phyloP scores from a whole-genome alignment of 2,329 filamentous ascomycete genomes.

The Scopulariopsis brevicaulis region DNA sequence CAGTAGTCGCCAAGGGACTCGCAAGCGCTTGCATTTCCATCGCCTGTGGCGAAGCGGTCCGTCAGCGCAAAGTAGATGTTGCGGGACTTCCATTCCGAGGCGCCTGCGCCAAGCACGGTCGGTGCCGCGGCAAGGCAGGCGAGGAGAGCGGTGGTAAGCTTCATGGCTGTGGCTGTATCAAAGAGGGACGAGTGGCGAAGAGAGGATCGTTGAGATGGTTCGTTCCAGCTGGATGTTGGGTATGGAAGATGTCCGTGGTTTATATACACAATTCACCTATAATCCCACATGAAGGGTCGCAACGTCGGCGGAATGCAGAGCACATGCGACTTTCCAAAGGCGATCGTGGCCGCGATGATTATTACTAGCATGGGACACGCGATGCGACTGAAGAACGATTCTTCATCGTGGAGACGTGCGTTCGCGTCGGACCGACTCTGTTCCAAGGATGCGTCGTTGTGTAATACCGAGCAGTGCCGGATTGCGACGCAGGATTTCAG shows the following conservation, averaged over 20 bases:
- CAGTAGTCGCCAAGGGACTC: constrained; percentile 37
- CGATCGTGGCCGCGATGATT: background rate
- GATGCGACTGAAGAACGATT: background rate
- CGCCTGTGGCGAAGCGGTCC: constrained; percentile 38
- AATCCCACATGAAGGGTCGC: background rate
- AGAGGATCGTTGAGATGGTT: background rate
- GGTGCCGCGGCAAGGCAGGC: constrained; percentile 6
- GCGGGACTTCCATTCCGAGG: constrained; percentile 36
- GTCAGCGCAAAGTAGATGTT: constrained; percentile 49
- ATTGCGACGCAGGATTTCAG: background rate
- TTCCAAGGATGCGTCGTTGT: background rate
- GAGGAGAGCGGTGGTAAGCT: constrained; percentile 4
- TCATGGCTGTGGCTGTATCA: constrained; percentile 3
- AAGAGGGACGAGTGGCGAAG: background rate
- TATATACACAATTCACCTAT: background rate
- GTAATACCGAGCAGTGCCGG: background rate
- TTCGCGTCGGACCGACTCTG: background rate
- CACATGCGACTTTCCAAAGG: background rate
- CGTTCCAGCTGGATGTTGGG: background rate
- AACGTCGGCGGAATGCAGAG: no score
- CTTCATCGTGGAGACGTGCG: background rate
- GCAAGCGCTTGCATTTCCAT: constrained; percentile 27
- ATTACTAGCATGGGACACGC: background rate
- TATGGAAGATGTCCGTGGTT: background rate
- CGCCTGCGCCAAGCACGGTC: constrained; percentile 17